phyloP scores from a whole-genome alignment of 768 basidiomycete species.

The Paxillus ammoniavirescens region DNA sequence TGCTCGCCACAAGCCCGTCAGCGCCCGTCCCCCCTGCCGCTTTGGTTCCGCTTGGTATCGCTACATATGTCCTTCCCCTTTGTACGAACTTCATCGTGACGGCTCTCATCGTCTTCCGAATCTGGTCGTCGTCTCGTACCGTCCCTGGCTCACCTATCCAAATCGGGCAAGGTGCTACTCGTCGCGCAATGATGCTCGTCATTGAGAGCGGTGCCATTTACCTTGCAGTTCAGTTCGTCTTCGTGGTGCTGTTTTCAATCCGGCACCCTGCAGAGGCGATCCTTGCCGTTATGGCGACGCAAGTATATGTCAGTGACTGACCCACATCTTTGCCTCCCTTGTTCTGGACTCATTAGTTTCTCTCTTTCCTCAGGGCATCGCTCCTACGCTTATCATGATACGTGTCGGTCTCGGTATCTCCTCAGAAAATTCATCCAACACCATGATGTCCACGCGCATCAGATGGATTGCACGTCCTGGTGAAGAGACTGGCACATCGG shows the following conservation, averaged over 20 bases:
- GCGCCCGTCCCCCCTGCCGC: constrained; percentile 34
- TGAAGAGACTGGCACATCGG: constrained; percentile 14
- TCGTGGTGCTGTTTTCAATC: constrained; percentile 38
- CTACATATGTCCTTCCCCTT: constrained; percentile 38
- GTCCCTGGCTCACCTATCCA: constrained; percentile 8
- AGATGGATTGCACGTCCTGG: constrained; percentile 18
- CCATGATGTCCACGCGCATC: constrained; percentile 21
- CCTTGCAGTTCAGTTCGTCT: constrained; percentile 38
- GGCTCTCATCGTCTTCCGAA: constrained; percentile 38
- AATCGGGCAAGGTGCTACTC: constrained; percentile 14
- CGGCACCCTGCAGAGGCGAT: constrained; percentile 35
- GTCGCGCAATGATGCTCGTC: constrained; percentile 33
- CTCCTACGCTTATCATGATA: constrained; percentile 36
- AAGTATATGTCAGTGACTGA: constrained; percentile 37
- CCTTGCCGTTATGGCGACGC: constrained; percentile 35
- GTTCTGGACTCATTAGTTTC: background rate
- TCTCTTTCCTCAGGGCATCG: constrained; percentile 28
- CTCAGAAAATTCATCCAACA: constrained; percentile 18
- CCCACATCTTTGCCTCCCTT: background rate
- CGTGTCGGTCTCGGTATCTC: constrained; percentile 33
- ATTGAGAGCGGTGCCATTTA: constrained; percentile 42
- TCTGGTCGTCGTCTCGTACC: constrained; percentile 30
- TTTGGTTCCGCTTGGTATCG: constrained; percentile 36
- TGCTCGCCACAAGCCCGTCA: constrained; percentile 27
- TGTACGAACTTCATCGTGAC: constrained; percentile 43